Conservation (phyloP, 495 filamentous ascomycete species). For the Neurospora cerealis region DNA sequence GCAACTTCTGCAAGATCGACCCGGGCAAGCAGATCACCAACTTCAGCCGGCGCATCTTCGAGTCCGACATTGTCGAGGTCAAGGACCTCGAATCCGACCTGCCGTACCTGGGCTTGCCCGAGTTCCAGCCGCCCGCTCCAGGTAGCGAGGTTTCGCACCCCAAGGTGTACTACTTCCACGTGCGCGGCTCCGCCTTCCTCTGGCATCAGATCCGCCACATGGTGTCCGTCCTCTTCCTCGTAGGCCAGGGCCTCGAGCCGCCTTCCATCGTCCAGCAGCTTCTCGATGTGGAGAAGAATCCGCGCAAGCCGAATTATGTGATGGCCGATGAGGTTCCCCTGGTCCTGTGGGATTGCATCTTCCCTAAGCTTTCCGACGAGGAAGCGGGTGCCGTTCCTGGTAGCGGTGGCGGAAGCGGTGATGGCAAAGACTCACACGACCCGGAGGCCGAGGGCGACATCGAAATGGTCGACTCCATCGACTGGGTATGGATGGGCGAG, state of each 20-base stretch:
- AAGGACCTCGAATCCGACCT: constrained; percentile 38
- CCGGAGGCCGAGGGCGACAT: constrained; percentile 26
- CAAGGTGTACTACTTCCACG: constrained; percentile 73
- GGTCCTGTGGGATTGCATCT: constrained; percentile 92
- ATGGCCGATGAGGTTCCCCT: constrained; percentile 85
- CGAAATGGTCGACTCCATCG: constrained; percentile 44
- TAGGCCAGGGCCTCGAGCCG: constrained; percentile 82
- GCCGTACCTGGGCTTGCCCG: constrained; percentile 22
- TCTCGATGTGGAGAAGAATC: constrained; percentile 58
- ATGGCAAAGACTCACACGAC: constrained; percentile 21
- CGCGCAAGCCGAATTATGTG: constrained; percentile 67
- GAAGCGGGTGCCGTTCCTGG: background rate
- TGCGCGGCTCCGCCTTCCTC: constrained; percentile 87
- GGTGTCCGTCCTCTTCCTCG: constrained; percentile 72
- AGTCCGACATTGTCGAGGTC: constrained; percentile 64
- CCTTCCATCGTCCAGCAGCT: constrained; percentile 62
- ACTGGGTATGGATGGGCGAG: constrained; percentile 69
- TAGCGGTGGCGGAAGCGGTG: background rate
- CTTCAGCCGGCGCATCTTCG: constrained; percentile 66
- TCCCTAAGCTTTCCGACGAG: constrained; percentile 41
- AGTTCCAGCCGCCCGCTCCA: constrained; percentile 3
- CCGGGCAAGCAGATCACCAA: constrained; percentile 73
- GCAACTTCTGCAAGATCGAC: constrained; percentile 94
- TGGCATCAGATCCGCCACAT: constrained; percentile 98
- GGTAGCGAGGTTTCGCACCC: constrained; percentile 23